phyloP scores from a whole-genome alignment of 2,329 filamentous ascomycete genomes.

The Colletotrichum graminicola region DNA sequence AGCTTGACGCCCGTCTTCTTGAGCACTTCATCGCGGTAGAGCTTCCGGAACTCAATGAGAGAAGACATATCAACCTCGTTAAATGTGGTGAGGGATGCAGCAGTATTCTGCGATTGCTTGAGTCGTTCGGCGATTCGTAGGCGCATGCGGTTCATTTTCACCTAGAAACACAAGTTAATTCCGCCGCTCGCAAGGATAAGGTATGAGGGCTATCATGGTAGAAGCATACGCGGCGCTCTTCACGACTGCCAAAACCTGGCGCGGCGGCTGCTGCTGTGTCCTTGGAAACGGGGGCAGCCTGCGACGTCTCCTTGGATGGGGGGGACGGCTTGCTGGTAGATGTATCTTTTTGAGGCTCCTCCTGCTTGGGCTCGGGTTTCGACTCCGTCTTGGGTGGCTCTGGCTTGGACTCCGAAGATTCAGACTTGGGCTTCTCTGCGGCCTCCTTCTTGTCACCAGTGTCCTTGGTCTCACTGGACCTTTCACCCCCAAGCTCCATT shows the following conservation, averaged over 20 bases:
- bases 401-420: constrained; percentile 37
- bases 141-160: constrained; percentile 99
- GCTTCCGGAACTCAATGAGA: constrained; percentile 95
- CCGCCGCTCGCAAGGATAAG: neutral
- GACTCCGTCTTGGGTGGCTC: constrained; percentile 50
- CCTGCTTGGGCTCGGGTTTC: constrained; percentile 57
- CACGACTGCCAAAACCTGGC: constrained; percentile 75
- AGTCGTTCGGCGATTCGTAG: constrained; percentile 96
- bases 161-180: constrained; percentile 61
- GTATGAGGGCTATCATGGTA: neutral
- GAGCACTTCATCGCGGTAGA: constrained; percentile 95
- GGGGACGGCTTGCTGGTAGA: constrained; percentile 41
- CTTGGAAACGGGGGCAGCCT: constrained; percentile 44
- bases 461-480: constrained; percentile 51
- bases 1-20: constrained; percentile 98
- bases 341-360: constrained; percentile 55
- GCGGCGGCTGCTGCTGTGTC: constrained; percentile 47
- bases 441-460: constrained; percentile 21
- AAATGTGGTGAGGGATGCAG: constrained; percentile 96
- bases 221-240: constrained; percentile 84
- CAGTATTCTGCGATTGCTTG: constrained; percentile 99
- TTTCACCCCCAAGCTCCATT: constrained; percentile 76
- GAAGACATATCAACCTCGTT: constrained; percentile 99
- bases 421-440: constrained; percentile 37
- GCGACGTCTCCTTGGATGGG: constrained; percentile 43